Evolutionary conservation across 345 rosid genomes (phyloP).

Genomic region (Citrus trifoliata): DNA sequence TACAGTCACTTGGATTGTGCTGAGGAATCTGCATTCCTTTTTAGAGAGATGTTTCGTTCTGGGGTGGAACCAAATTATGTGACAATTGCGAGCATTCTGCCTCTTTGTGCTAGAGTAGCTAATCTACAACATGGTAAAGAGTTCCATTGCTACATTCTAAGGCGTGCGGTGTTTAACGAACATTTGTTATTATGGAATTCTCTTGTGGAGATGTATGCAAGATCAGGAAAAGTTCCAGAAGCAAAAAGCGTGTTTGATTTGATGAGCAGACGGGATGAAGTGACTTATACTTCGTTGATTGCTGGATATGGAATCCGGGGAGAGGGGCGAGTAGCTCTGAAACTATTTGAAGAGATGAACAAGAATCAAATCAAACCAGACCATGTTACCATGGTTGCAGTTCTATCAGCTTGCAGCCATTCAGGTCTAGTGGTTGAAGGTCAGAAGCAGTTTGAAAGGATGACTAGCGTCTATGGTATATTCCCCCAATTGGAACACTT

Average conservation of each 20-base stretch:
- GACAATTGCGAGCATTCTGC: slow-evolving; percentile 73
- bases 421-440: slow-evolving; percentile 67
- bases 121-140: slow-evolving; percentile 85
- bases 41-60: slow-evolving; percentile 60
- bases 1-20: slow-evolving; percentile 44
- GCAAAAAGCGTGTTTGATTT: slow-evolving; percentile 54
- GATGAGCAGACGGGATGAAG: slow-evolving; percentile 57
- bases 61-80: slow-evolving; percentile 62
- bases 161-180: slow-evolving; percentile 41
- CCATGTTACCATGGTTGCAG: slow-evolving; percentile 76
- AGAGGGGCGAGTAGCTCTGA: slow-evolving; percentile 48
- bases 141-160: slow-evolving; percentile 69
- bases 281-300: slow-evolving; percentile 81
- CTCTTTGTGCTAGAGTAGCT: slow-evolving; percentile 76
- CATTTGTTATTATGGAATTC: slow-evolving; percentile 59
- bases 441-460: slow-evolving; percentile 41
- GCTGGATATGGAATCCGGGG: slow-evolving; percentile 75
- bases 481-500: slow-evolving; percentile 56
- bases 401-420: slow-evolving; percentile 87
- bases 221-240: slow-evolving; percentile 55
- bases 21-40: slow-evolving; percentile 60
- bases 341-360: slow-evolving; percentile 59
- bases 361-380: slow-evolving; percentile 52
- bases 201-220: slow-evolving; percentile 78
- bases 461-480: slow-evolving; percentile 40